phyloP scores from a whole-genome alignment of 768 basidiomycete species.

The Tulasnella sp. region DNA sequence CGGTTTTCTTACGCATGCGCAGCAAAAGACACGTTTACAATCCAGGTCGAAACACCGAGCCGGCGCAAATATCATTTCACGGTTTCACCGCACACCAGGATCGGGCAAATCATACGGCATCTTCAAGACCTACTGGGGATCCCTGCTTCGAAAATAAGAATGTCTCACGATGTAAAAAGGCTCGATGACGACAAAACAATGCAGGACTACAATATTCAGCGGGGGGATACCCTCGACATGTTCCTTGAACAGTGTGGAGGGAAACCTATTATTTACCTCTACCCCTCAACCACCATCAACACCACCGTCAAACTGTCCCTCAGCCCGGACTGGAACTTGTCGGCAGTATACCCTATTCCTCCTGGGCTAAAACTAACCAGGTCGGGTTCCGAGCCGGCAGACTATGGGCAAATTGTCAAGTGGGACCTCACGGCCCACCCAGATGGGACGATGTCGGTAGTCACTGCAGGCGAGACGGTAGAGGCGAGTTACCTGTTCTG shows the following conservation, averaged over 20 bases:
- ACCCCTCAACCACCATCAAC: constrained; percentile 19
- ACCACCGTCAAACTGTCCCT: constrained; percentile 37
- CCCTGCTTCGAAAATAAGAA: no score
- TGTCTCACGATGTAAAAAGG: constrained; percentile 37
- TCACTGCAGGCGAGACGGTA: background rate
- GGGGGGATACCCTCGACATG: background rate
- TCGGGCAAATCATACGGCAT: constrained; percentile 36
- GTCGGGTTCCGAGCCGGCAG: background rate
- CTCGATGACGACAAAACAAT: constrained; percentile 30
- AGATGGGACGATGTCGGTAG: background rate
- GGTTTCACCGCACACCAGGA: constrained; percentile 34
- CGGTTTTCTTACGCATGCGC: background rate
- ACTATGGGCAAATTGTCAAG: background rate
- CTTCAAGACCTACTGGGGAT: constrained; percentile 38
- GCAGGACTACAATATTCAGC: background rate
- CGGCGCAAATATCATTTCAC: constrained; percentile 32
- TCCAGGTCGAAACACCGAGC: constrained; percentile 23
- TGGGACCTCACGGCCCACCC: background rate
- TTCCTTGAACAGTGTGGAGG: background rate
- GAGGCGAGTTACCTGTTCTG: background rate
- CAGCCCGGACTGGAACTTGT: constrained; percentile 38
- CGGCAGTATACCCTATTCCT: constrained; percentile 38
- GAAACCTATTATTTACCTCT: background rate
- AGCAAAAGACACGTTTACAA: background rate
- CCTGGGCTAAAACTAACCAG: background rate